Evolutionary conservation across 2,329 filamentous ascomycete species (phyloP).

Genomic region (Calonectria honghensis): DNA sequence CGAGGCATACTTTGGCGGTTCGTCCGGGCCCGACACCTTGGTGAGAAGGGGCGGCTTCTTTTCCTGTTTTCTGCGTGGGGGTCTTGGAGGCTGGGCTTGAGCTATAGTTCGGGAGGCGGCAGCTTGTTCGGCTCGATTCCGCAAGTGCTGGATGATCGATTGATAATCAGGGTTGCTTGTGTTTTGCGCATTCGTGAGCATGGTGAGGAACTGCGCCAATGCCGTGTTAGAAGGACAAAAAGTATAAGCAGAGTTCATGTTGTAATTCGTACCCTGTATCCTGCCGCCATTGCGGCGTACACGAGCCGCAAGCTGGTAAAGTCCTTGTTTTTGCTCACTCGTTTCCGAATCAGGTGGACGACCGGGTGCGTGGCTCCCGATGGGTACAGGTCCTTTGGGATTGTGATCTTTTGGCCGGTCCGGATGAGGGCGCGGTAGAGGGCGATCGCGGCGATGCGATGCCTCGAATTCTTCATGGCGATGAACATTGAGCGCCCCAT

Average conservation of each 20-base stretch:
- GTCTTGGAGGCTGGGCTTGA: slow-evolving; percentile 43
- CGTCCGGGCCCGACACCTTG: slow-evolving; percentile 58
- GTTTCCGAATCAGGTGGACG: slow-evolving; percentile 74
- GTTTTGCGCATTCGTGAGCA: slow-evolving; percentile 63
- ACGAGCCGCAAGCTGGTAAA: slow-evolving; percentile 77
- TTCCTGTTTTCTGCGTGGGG: slow-evolving; percentile 21
- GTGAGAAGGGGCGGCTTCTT: slow-evolving; percentile 55
- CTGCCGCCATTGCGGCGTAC: slow-evolving; percentile 77
- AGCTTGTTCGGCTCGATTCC: slow-evolving; percentile 51
- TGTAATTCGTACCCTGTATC: slow-evolving; percentile 74
- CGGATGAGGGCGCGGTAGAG: slow-evolving; percentile 83
- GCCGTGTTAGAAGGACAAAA: background rate
- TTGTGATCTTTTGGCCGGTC: slow-evolving; percentile 71
- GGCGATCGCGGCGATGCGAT: slow-evolving; percentile 77
- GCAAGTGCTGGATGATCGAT: slow-evolving; percentile 65
- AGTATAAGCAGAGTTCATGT: background rate
- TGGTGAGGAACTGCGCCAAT: slow-evolving; percentile 62
- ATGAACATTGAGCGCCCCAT: slow-evolving; percentile 62
- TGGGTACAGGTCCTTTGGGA: slow-evolving; percentile 67
- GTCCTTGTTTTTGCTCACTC: slow-evolving; percentile 76
- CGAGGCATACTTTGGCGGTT: slow-evolving; percentile 69
- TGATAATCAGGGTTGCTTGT: slow-evolving; percentile 63
- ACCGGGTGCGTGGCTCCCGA: slow-evolving; percentile 66
- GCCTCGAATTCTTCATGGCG: slow-evolving; percentile 70
- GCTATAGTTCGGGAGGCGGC: slow-evolving; percentile 47